Base-by-base conservation (phyloP, 2,329 filamentous ascomycete species). In the Chalaropsis thielavioides region DNA sequence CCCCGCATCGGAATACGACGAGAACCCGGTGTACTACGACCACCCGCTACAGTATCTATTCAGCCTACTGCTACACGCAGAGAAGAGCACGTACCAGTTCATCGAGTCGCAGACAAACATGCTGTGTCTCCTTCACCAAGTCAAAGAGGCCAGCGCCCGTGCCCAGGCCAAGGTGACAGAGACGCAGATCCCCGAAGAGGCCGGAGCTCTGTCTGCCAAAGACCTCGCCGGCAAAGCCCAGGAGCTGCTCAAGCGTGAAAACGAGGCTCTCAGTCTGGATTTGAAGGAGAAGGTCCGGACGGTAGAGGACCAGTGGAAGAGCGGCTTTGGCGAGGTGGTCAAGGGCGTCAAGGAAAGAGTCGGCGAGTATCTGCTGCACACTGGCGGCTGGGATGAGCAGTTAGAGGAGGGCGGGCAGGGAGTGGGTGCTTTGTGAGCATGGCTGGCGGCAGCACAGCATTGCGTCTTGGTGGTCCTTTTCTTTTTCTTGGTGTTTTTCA, bases 71-170 rank as follows among this genome's bases (percentile, higher is more conserved):
- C 82, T 86, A 5, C 92, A 97, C 71, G 88, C 91, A 0, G 90
- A 95, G 73, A 95, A 94, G 77, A 92, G 88, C 70, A 92, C 90
- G 8, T 95, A 96, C 72, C 94, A 97, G 74, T 97, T 96, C 75
- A 96, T 97, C 71, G 94, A 97, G 77, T 88, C 86, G 6, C 92
- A 97, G 77, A 92, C 85, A 38, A 96, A 96, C 72, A 78, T 96
- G 41, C 80, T 96, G 27, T 97, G 92, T 71, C 79, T 97, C 44
- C 76, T 96, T 65, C 94, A 96, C 71, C 91, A 96, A 75, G 90
- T 96, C 63, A 90, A 90, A 72, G 89, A 89, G 64, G 86, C 86
- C 0, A 84, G 89, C 1, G 86, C 89, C 72, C 80, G 80, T 59
- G 87, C 89, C 7, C 84, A 85, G 69, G 83, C 83, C 63, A 81